phyloP scores from a whole-genome alignment of 1,284 basidiomycete genomes.

The Tremellales sp. region DNA sequence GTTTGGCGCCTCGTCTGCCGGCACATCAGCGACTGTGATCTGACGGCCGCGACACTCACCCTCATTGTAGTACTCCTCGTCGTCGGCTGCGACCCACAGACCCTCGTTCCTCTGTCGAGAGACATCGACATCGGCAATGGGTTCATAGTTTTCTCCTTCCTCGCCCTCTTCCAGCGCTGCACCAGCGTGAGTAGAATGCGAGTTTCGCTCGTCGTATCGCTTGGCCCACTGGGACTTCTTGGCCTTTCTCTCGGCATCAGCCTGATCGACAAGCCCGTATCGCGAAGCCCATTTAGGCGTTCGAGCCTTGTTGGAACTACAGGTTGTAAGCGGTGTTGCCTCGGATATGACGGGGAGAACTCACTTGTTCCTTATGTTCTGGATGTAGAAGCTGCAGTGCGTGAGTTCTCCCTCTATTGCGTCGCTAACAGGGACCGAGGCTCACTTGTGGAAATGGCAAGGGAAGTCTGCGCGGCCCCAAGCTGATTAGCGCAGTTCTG shows the following conservation, averaged over 20 bases:
- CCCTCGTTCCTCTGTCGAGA: constrained; percentile 36
- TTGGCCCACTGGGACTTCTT: constrained; percentile 79
- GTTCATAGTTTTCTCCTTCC: constrained; percentile 45
- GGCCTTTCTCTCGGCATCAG: constrained; percentile 68
- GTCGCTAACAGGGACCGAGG: background rate
- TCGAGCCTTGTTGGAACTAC: constrained; percentile 69
- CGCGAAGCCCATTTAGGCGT: constrained; percentile 93
- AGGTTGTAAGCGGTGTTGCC: background rate
- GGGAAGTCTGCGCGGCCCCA: constrained; percentile 38
- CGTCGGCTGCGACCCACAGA: constrained; percentile 42
- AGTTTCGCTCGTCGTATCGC: constrained; percentile 79
- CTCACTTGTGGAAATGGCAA: constrained; percentile 50
- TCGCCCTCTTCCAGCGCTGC: constrained; percentile 76
- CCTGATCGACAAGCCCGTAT: constrained; percentile 77
- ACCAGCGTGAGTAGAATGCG: constrained; percentile 65
- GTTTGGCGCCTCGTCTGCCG: constrained; percentile 45
- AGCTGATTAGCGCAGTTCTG: background rate
- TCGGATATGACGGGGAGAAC: background rate
- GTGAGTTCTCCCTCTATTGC: background rate
- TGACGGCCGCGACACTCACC: constrained; percentile 23
- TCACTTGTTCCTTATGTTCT: constrained; percentile 89
- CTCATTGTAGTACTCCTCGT: constrained; percentile 48
- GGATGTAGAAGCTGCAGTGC: constrained; percentile 81
- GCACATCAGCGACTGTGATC: background rate
- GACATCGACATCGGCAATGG: constrained; percentile 25